A percentile compares a stretch with the other conserved stretches of the same genome.
Conservation (phyloP, 495 filamentous ascomycete species). For the Jackrogersella minutella region DNA sequence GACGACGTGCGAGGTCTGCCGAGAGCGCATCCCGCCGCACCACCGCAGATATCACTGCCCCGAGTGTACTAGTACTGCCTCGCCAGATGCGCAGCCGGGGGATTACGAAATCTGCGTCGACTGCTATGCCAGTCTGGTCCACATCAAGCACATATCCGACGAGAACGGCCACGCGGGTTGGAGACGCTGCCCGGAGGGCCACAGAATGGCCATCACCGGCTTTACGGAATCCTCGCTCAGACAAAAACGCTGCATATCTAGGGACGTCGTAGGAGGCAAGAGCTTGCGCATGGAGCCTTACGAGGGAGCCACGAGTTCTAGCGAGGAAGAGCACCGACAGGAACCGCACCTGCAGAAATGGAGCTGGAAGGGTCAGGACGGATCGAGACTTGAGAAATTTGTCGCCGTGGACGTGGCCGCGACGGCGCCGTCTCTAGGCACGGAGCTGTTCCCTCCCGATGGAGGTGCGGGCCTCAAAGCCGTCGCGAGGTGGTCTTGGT, state of each 20-base stretch:
- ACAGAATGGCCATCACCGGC: conserved; percentile 82
- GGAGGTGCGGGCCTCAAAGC: conserved; percentile 71
- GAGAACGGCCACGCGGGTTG: conserved; percentile 83
- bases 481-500: conserved; percentile 76
- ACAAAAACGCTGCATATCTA: conserved; percentile 65
- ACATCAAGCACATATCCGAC: conserved; percentile 65
- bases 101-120: conserved; percentile 83
- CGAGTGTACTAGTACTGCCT: conserved; percentile 47
- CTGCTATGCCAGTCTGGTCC: conserved; percentile 75
- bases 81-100: conserved; percentile 66
- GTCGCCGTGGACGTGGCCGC: conserved; percentile 45
- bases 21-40: conserved; percentile 70
- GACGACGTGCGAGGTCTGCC: conserved; percentile 79
- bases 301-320: conserved; percentile 27
- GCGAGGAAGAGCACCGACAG: conserved; percentile 30
- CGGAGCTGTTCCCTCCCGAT: conserved; percentile 68
- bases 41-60: conserved; percentile 78
- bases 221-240: conserved; percentile 69
- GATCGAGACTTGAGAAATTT: conserved; percentile 40
- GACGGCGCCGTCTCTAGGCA: conserved; percentile 39
- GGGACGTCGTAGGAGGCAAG: conserved; percentile 77
- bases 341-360: conserved; percentile 41
- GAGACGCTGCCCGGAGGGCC: conserved; percentile 79
- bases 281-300: conserved; percentile 64
- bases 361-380: conserved; percentile 38